Evolutionary conservation across 768 basidiomycete species (phyloP), one percentile per base, ranked within the genome.

Genomic region (Leucocoprinus birnbaumii): DNA sequence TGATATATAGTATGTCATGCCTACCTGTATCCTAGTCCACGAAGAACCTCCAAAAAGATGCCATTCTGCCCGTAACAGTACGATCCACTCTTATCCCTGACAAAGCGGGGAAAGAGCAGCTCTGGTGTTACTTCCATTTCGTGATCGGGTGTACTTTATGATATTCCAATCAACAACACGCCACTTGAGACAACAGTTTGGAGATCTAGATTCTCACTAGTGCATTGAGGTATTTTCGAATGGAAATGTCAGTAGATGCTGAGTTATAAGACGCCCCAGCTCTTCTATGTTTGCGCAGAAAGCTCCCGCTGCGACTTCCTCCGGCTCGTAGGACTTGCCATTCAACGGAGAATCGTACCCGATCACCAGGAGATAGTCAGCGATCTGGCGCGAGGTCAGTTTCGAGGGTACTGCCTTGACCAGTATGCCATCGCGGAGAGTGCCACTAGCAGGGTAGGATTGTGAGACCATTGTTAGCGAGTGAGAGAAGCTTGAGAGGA

Each of bases 211-310:
- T n/a, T 61, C 71, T 54, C 55, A 73, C 73, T 73, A 73, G 47
- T 73, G 73, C 68, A 74, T 71, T 5, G 62, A 61, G 0, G 68
- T 71, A 42, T 72, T 73, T 53, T 75, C 72, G 50, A 68, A 75
- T 2, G 71, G 71, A 41, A 73, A 72, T 3, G 70, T 59, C n/a
- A 68, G 42, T 3, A 72, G 45, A 41, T 71, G 68, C 8, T 63
- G 52, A 8, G 65, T 62, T 25, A 67, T 62, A 1, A 75, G 25
- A 2, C 53, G 44, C 40, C 52, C 57, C 1, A 74, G 60, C 37
- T 61, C 69, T n/a, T 67, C 66, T 19, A 69, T 50, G 7, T 63
- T 64, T 13, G 58, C 56, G 16, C 61, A 58, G 51, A 72, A 67
- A 4, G 49, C 34, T 2, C 63, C 61, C 13, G 53, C 21, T 3